Base-by-base conservation (phyloP, 805 yeast species). In the Torulaspora delbrueckii region DNA sequence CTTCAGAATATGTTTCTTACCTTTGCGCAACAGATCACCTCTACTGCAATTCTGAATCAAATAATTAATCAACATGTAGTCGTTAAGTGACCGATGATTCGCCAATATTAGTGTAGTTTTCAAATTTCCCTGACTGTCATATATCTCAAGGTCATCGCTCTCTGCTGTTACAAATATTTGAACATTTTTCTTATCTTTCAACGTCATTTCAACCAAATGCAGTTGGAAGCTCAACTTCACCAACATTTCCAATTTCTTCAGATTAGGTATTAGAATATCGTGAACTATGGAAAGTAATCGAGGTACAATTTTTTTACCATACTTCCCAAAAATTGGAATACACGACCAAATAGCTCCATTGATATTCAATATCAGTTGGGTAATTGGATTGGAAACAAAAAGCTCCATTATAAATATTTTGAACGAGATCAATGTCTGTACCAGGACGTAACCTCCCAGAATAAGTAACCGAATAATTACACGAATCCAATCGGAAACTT, bases 61-160 rank as follows among this genome's bases (percentile, higher is more conserved):
- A 37, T 63, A 59, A 31, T 63, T 62, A n/a, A 86, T 65, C 18
- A 83, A 65, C 16, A 81, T 56, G 59, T 81, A 79, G 60, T 88
- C 96, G 10, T 79, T 75, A 7, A 83, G 54, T 0, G 93, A 82
- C 41, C 72, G 72, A 60, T 88, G 96, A 56, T 87, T 88, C 25
- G 46, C 69, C 41, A 44, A 62, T 22, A 42, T 24, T 16, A 63
- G 35, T 2, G 64, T 57, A 1, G 65, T 60, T 16, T 38, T 28
- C 12, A 54, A 13, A n/a, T 49, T 32, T 4, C 48, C 34, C 0
- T 45, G 24, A 5, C 46, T 31, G 10, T 43, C 47, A n/a, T 43
- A 40, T 5, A 58, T 30, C 5, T 48, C 46, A 5, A 60, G 38
- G 7, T 47, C 45, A 8, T 58, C 58, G 40, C 58, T 57, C 12